These are phyloP conservation scores for Penicillium sclerotiorum DNA, from an alignment of 2,329 filamentous ascomycete species.

Conservation along the genomic window DNA sequence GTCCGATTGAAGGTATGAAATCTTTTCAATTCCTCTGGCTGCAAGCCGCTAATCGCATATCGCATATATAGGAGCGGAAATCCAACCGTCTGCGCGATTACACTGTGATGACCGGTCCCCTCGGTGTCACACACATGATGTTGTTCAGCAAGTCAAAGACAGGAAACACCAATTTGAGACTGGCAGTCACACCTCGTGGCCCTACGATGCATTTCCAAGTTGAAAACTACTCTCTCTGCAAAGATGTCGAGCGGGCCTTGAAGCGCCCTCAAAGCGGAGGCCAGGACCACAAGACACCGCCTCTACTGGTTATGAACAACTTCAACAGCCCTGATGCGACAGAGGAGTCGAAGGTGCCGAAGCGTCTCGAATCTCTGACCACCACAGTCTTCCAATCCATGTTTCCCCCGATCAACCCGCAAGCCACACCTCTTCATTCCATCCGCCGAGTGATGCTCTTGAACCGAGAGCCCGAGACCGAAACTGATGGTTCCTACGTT, in stretches of 20 bases:
- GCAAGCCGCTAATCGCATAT: conserved; percentile 10
- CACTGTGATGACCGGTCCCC: conserved; percentile 88
- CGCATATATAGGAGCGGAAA: conserved; percentile 70
- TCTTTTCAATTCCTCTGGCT: not conserved
- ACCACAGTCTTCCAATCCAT: conserved; percentile 95
- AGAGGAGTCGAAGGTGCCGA: conserved; percentile 71
- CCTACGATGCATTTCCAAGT: conserved; percentile 94
- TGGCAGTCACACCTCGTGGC: conserved; percentile 84
- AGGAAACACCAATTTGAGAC: conserved; percentile 88
- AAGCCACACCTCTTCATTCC: conserved; percentile 84
- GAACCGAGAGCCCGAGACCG: conserved; percentile 69
- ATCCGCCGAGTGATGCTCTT: conserved; percentile 89
- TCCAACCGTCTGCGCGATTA: conserved; percentile 90
- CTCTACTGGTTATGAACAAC: conserved; percentile 97
- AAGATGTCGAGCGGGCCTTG: conserved; percentile 82
- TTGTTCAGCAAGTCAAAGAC: conserved; percentile 87
- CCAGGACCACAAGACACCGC: conserved; percentile 83
- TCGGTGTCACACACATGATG: conserved; percentile 89
- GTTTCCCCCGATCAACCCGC: conserved; percentile 93
- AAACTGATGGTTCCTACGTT: conserved; percentile 69
- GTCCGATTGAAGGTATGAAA: conserved; percentile 69
- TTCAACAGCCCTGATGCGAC: conserved; percentile 68
- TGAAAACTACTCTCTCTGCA: conserved; percentile 90
- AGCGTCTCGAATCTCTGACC: conserved; percentile 87
- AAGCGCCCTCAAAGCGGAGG: conserved; percentile 79